A percentile compares a stretch with the other conserved stretches of the same genome.
phyloP scores from a whole-genome alignment of 2,329 filamentous ascomycete species.

The Fusarium chuoi region DNA sequence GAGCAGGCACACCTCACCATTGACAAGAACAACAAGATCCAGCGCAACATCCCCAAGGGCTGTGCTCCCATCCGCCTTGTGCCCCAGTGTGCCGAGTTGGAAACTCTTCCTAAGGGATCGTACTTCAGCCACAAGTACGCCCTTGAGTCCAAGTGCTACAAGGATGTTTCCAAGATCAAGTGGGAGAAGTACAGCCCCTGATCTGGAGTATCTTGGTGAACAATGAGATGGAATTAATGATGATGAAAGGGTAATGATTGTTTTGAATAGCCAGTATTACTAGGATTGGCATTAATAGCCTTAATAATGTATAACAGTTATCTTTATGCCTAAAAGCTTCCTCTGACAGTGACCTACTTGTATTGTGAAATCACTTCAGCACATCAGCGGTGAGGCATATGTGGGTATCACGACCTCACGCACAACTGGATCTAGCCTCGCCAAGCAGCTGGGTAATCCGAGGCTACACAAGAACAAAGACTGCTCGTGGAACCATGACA shows the following conservation, averaged over 20 bases:
- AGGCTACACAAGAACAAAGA: conserved; percentile 5
- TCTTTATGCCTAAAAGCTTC: not conserved
- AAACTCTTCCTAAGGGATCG: conserved; percentile 50
- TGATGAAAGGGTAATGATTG: conserved; percentile 31
- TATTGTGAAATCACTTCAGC: not conserved
- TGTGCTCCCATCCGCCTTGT: conserved; percentile 57
- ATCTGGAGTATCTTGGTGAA: not conserved
- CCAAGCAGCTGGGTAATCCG: conserved; percentile 3
- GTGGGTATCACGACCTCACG: conserved; percentile 2
- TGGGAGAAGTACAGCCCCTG: conserved; percentile 42
- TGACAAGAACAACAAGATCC: conserved; percentile 35
- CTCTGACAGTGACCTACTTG: not conserved
- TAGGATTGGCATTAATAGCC: conserved; percentile 16
- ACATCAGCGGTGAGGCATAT: conserved; percentile 13
- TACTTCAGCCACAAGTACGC: conserved; percentile 54
- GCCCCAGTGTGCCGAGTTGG: conserved; percentile 55
- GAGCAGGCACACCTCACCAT: conserved; percentile 49
- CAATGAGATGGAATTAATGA: conserved; percentile 22
- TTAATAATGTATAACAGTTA: conserved; percentile 31
- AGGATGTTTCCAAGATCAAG: conserved; percentile 48
- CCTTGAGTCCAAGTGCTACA: conserved; percentile 53
- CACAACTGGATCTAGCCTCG: conserved; percentile 4
- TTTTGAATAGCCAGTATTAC: conserved; percentile 27
- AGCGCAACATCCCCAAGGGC: conserved; percentile 43
- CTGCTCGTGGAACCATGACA: conserved; percentile 3